Percentiles rank a stretch among this genome's conserved stretches.
These are phyloP conservation scores for Coccomyxa subellipsoidea DNA, from an alignment of 163 green algal species.

Conservation along the genomic window DNA sequence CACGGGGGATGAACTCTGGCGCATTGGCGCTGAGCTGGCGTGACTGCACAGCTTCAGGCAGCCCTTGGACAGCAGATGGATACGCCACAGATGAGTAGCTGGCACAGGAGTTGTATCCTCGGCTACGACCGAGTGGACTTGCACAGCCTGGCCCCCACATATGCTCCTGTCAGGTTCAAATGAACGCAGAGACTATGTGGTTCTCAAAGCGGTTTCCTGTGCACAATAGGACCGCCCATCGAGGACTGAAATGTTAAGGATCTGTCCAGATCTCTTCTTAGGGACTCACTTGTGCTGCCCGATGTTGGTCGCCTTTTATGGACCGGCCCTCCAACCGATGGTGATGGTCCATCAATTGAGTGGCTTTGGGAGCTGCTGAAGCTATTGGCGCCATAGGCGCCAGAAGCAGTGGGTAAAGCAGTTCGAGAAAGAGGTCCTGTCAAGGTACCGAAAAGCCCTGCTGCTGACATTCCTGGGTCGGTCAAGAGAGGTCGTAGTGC, in stretches of 20 bases:
- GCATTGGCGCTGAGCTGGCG: background rate
- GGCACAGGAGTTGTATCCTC: background rate
- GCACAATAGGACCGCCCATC: no score
- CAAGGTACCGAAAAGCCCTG: background rate
- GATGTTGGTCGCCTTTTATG: background rate
- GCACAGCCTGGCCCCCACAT: background rate
- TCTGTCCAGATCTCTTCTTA: background rate
- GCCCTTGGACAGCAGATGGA: background rate
- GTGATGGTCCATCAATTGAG: background rate
- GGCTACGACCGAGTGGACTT: background rate
- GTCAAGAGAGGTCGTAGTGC: background rate
- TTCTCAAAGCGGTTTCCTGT: background rate
- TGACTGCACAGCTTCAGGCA: background rate
- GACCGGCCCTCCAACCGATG: background rate
- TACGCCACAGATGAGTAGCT: background rate
- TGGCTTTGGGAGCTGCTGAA: background rate
- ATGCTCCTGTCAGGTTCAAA: background rate
- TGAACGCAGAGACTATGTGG: background rate
- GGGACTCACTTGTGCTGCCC: background rate
- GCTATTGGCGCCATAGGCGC: background rate
- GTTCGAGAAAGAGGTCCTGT: background rate
- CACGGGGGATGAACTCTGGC: background rate
- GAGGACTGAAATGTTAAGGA: background rate
- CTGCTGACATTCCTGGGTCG: background rate
- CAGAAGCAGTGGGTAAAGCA: background rate